Evolutionary conservation across 73 alveolate genomes (phyloP), one percentile per base, ranked within the genome.

Genomic region (Vitrella brassicaformis): DNA sequence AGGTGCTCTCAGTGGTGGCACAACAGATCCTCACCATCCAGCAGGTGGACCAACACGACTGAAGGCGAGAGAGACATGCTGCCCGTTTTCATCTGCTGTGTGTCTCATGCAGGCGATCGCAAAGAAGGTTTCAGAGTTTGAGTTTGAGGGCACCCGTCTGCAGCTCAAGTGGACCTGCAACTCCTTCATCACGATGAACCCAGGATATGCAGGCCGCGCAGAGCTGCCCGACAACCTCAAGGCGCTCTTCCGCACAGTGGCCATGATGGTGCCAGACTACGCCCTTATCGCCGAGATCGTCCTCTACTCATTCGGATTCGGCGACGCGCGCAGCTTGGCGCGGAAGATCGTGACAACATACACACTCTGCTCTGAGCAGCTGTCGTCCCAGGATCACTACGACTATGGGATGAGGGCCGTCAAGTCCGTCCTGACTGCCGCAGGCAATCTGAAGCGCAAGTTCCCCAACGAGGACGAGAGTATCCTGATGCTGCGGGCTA

Each of bases 391-490:
- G 72, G 97, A 94, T 83, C 99, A 95, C 81, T 95, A 95, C 78
- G 99, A 96, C 81, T 96, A 95, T 73, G 99, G 99, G 47, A 94
- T 94, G 98, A 95, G 99, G 75, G 97, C 99, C 18, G 90, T 97
- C 68, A 95, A 95, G 81, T 95, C 99, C 19, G 94, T 97, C 72
- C 87, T 97, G 78, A 92, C 94, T 18, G 99, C 99, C 29, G 96
- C 98, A 22, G 99, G 99, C 78, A 91, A 94, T 81, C 89, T 88
- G 74, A 97, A 96, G 78, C 91, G 94, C 79, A 89, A 88, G 74
- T 93, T 92, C 84, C 95, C 96, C 10, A 69, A 80, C 19, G 91
- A 90, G 78, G 85, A 86, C 66, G 99, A 97, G 85, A 96, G 90
- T 68, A 79, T 90, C 64, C 81, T 94, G 72, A 89, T 96, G 97